Conservation (phyloP, 805 yeast genomes). For the Candida parachauliodes region DNA sequence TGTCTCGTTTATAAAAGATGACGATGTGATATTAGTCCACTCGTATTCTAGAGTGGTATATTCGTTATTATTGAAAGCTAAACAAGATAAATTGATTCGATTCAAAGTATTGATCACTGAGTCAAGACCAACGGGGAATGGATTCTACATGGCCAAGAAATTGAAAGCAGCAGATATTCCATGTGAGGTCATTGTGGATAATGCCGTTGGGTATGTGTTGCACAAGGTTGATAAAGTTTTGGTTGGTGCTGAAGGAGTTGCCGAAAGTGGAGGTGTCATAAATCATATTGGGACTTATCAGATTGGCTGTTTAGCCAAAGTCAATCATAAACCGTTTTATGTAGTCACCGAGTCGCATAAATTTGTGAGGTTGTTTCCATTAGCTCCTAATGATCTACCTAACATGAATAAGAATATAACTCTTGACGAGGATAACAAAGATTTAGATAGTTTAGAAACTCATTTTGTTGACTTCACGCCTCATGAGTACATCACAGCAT, state of each 20-base stretch:
- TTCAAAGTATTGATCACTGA: slow-evolving; percentile 92
- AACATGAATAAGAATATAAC: slow-evolving; percentile 21
- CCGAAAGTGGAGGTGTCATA: slow-evolving; percentile 97
- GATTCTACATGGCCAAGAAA: slow-evolving; percentile 64
- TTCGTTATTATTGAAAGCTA: slow-evolving; percentile 72
- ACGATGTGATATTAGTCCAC: slow-evolving; percentile 85
- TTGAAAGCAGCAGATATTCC: slow-evolving; percentile 76
- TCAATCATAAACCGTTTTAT: slow-evolving; percentile 87
- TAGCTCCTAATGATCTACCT: slow-evolving; percentile 89
- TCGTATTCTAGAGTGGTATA: slow-evolving; percentile 89
- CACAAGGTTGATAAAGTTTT: slow-evolving; percentile 89
- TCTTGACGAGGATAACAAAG: slow-evolving; percentile 19
- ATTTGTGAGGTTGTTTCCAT: slow-evolving; percentile 92
- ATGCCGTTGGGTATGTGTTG: slow-evolving; percentile 89
- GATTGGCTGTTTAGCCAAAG: slow-evolving; percentile 86
- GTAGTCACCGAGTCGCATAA: slow-evolving; percentile 95
- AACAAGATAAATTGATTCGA: slow-evolving; percentile 64
- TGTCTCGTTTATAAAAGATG: slow-evolving; percentile 84
- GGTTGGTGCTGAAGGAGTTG: slow-evolving; percentile 99
- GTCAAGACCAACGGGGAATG: slow-evolving; percentile 81
- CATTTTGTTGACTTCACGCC: slow-evolving; percentile 85
- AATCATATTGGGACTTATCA: slow-evolving; percentile 94
- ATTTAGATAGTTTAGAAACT: slow-evolving; percentile 20
- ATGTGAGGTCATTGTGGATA: slow-evolving; percentile 81
- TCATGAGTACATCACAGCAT: slow-evolving; percentile 90